Evolutionary conservation across 2,329 filamentous ascomycete species (phyloP).

Genomic region (Cytospora piceae): DNA sequence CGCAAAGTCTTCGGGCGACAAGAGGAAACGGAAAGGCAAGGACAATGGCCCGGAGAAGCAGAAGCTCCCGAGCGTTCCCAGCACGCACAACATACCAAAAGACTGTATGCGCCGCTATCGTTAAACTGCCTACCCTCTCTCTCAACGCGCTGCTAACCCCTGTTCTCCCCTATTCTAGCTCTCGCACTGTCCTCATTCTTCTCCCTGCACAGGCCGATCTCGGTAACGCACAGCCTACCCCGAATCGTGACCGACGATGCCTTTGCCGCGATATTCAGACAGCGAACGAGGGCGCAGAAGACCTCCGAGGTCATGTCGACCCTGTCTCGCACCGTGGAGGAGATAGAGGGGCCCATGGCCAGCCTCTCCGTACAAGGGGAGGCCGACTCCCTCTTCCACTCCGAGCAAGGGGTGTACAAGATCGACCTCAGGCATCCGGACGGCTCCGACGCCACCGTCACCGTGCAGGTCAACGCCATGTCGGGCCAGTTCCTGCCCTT

Average conservation of each 20-base stretch:
- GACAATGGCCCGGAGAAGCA: constrained; percentile 47
- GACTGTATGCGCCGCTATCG: constrained; percentile 54
- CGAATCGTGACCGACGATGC: constrained; percentile 70
- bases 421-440: constrained; percentile 60
- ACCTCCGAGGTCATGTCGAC: constrained; percentile 69
- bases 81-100: constrained; percentile 71
- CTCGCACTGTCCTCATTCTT: constrained; percentile 91
- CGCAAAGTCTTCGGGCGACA: constrained; percentile 52
- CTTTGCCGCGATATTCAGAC: constrained; percentile 83
- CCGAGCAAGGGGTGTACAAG: constrained; percentile 52
- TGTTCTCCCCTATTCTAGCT: constrained; percentile 56
- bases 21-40: constrained; percentile 63
- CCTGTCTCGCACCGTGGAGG: constrained; percentile 62
- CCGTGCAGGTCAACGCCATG: constrained; percentile 70
- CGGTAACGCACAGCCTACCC: constrained; percentile 80
- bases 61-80: constrained; percentile 74
- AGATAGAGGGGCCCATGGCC: constrained; percentile 62
- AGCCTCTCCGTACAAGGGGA: constrained; percentile 49
- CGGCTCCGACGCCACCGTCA: constrained; percentile 61
- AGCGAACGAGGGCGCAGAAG: constrained; percentile 53
- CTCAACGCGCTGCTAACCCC: constrained; percentile 29
- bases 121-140: background rate
- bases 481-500: constrained; percentile 78
- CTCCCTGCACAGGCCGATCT: constrained; percentile 92
- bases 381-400: constrained; percentile 42